Base-by-base conservation (phyloP, 352 stramenopile species). In the Phytopythium chamaehyphon region DNA sequence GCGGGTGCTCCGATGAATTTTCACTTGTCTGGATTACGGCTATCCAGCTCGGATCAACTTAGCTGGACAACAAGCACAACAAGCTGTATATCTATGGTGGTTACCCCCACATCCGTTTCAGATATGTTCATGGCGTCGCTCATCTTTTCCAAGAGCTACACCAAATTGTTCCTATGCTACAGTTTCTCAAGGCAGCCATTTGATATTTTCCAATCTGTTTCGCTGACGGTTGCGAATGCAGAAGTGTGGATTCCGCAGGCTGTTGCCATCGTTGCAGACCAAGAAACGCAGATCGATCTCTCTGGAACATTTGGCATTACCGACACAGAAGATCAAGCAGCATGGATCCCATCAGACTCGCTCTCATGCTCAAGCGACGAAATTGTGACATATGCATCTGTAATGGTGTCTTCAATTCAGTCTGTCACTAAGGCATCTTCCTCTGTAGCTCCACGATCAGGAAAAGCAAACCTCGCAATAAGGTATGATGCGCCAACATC, bases 101-200 rank as follows among this genome's bases (percentile, higher is more conserved):
- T 40, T 5, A 10, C 54, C 0, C 50, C 76, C 18, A 58, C 62
- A 0, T 36, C 69, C 19, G 63, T 89, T 0, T 53, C 45, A 0
- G 67, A 81, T 16, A 14, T 51, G 9, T 50, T 51, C 3, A 63
- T 69, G 51, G 57, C 55, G 0, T 62, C 46, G 5, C 44, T 86
- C 1, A 26, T 55, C 1, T 82, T 86, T 45, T 19, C 51, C 2
- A 49, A 62, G 7, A 65, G 57, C 5, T 79, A 74, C 51, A 47
- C 64, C 0, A 60, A 65, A 21, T 53, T 87, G 15, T 64, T 54
- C 21, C 47, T 89, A 8, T 89, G 78, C 44, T 89, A 87, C 40
- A 89, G 78, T 40, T 89, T 87, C 53, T 58, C 72, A 31, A 55
- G 62, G 2, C 73, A 89, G 35, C 75, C 73, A 4, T 87, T 84